These are phyloP conservation scores for Pluteus cervinus DNA, from an alignment of 768 basidiomycete species.

Conservation along the genomic window DNA sequence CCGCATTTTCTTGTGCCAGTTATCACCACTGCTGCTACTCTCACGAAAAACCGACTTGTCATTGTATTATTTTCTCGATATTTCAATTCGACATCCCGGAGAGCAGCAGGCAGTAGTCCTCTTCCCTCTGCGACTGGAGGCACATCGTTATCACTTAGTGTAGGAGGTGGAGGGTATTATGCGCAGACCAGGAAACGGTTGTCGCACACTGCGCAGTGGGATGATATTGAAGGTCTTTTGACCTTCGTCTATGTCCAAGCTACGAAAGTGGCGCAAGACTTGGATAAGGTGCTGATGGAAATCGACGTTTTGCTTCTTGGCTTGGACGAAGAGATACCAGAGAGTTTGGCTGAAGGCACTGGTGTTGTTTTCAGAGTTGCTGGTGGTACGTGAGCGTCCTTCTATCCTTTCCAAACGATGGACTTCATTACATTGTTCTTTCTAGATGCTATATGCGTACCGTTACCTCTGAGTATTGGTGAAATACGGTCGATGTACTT, in stretches of 20 bases:
- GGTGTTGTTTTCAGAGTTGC: constrained; percentile 44
- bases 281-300: constrained; percentile 66
- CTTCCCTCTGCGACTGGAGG: constrained; percentile 7
- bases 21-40: constrained; percentile 43
- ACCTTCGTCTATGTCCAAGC: constrained; percentile 84
- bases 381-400: constrained; percentile 34
- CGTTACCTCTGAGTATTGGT: constrained; percentile 37
- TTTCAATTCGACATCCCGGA: constrained; percentile 34
- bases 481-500: constrained; percentile 32
- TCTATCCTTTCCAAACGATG: constrained; percentile 2
- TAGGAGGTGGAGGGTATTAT: constrained; percentile 21
- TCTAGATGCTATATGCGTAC: constrained; percentile 32
- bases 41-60: constrained; percentile 44
- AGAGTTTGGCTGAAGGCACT: constrained; percentile 34
- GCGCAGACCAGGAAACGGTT: no score
- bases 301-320: constrained; percentile 72
- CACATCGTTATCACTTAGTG: constrained; percentile 12
- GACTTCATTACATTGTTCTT: constrained; percentile 1
- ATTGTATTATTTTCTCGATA: constrained; percentile 61
- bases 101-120: constrained; percentile 1
- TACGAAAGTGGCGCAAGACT: constrained; percentile 64
- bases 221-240: constrained; percentile 67
- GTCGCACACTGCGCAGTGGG: constrained; percentile 52
- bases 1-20: constrained; percentile 53
- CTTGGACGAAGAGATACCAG: constrained; percentile 37